phyloP scores from a whole-genome alignment of 1,139 yeast genomes.

The Zygotorulaspora mrakii region DNA sequence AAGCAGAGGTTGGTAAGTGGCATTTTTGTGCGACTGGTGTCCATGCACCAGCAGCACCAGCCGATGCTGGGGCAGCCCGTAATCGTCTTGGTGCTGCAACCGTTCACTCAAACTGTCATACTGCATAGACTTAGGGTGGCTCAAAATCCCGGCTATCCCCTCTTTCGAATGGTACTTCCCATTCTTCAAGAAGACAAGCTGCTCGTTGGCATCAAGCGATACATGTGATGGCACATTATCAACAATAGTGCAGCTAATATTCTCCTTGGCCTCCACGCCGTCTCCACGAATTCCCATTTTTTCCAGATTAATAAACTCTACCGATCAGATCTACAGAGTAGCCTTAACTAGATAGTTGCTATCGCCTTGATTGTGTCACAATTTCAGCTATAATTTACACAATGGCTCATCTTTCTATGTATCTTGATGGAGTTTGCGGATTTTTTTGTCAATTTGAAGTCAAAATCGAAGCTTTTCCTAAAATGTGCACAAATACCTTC shows the following conservation, averaged over 20 bases:
- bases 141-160: constrained; percentile 39
- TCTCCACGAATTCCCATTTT: constrained; percentile 11
- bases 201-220: constrained; percentile 19
- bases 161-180: constrained; percentile 20
- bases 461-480: constrained; percentile 1
- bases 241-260: constrained; percentile 12
- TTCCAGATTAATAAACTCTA: too few relatives aligned
- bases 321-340: too few relatives aligned
- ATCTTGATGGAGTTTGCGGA: too few relatives aligned
- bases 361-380: too few relatives aligned
- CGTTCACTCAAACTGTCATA: constrained; percentile 26
- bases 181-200: constrained; percentile 24
- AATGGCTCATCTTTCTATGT: too few relatives aligned
- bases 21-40: constrained; percentile 77
- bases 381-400: too few relatives aligned
- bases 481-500: constrained; percentile 2
- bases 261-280: constrained; percentile 8
- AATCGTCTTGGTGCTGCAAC: constrained; percentile 19
- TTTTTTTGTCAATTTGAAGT: not conserved
- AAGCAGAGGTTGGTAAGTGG: constrained; percentile 63
- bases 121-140: constrained; percentile 33
- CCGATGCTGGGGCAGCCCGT: constrained; percentile 38
- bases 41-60: constrained; percentile 63
- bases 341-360: too few relatives aligned
- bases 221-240: constrained; percentile 16